Evolutionary conservation across 805 yeast genomes (phyloP).

Genomic region (Candida sanyiensis): DNA sequence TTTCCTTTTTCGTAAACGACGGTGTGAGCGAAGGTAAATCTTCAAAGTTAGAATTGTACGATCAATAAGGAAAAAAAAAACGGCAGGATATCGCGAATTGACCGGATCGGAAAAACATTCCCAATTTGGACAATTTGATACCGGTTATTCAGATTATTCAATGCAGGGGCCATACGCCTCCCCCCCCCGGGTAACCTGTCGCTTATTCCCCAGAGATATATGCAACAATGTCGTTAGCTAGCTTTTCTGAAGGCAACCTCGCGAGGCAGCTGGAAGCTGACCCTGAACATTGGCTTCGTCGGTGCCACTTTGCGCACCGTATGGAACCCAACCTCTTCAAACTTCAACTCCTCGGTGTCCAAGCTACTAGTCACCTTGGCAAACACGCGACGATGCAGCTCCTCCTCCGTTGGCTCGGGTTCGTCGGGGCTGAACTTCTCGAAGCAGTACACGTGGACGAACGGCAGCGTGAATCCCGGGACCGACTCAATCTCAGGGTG

Average conservation of each 20-base stretch:
- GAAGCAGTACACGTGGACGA: slow-evolving; percentile 85
- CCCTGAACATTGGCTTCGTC: slow-evolving; percentile 93
- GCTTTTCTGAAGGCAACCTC: slow-evolving; percentile 48
- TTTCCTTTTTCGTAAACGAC: too few relatives aligned
- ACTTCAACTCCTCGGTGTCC: slow-evolving; percentile 38
- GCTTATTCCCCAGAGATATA: too few relatives aligned
- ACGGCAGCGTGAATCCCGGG: slow-evolving; percentile 57
- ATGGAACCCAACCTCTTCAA: slow-evolving; percentile 57
- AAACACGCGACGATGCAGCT: slow-evolving; percentile 60
- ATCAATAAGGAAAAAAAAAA: too few relatives aligned
- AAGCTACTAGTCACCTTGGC: slow-evolving; percentile 41
- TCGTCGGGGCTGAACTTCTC: slow-evolving; percentile 78
- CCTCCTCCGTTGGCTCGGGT: slow-evolving; percentile 62
- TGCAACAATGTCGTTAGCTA: too few relatives aligned
- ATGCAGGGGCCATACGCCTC: too few relatives aligned
- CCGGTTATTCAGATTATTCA: too few relatives aligned
- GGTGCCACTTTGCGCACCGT: slow-evolving; percentile 93
- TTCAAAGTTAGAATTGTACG: too few relatives aligned
- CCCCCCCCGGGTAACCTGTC: too few relatives aligned
- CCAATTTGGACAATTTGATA: too few relatives aligned
- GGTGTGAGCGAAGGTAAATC: too few relatives aligned
- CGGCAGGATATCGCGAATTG: too few relatives aligned
- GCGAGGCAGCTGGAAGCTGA: slow-evolving; percentile 66
- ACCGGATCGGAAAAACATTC: too few relatives aligned
- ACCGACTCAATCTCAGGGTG: slow-evolving; percentile 32